These are phyloP conservation scores for Pleurotus tuber-regium DNA, from an alignment of 768 basidiomycete genomes.

Conservation along the genomic window DNA sequence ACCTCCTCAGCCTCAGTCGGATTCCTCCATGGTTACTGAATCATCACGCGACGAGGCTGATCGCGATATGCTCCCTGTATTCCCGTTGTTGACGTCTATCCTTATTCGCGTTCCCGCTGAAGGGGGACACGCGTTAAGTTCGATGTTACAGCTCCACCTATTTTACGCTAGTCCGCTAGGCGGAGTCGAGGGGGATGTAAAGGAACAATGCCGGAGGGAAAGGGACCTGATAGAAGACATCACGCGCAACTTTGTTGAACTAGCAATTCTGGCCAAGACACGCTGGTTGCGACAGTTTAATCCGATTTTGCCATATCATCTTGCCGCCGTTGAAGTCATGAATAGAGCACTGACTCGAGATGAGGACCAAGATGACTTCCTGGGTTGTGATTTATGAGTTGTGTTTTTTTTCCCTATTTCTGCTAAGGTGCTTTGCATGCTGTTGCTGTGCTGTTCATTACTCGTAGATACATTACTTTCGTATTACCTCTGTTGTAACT, in stretches of 20 bases:
- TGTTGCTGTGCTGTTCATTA: background rate
- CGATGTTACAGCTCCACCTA: conserved; percentile 62
- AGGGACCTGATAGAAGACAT: conserved; percentile 48
- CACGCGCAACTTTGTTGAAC: conserved; percentile 65
- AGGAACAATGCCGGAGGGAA: conserved; percentile 28
- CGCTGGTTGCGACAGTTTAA: conserved; percentile 49
- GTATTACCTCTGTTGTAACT: background rate
- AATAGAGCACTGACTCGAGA: conserved; percentile 38
- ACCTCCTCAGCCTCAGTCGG: conserved; percentile 25
- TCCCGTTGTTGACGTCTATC: conserved; percentile 56
- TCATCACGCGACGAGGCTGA: conserved; percentile 12
- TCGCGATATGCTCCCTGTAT: conserved; percentile 36
- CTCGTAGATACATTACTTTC: too few species aligned
- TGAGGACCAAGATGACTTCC: conserved; percentile 15
- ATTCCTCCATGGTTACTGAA: conserved; percentile 32
- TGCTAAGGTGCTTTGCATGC: conserved; percentile 1
- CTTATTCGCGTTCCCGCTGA: conserved; percentile 54
- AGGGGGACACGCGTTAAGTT: conserved; percentile 38
- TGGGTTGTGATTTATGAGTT: conserved; percentile 1
- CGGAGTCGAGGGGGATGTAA: conserved; percentile 20
- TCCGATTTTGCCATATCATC: conserved; percentile 66
- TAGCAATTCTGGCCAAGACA: conserved; percentile 55
- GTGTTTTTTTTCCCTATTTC: background rate
- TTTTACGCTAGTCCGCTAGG: conserved; percentile 48
- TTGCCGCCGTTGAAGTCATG: conserved; percentile 71